These are phyloP conservation scores for Allium fistulosum DNA, from an alignment of 106 monocot species.

Conservation along the genomic window DNA sequence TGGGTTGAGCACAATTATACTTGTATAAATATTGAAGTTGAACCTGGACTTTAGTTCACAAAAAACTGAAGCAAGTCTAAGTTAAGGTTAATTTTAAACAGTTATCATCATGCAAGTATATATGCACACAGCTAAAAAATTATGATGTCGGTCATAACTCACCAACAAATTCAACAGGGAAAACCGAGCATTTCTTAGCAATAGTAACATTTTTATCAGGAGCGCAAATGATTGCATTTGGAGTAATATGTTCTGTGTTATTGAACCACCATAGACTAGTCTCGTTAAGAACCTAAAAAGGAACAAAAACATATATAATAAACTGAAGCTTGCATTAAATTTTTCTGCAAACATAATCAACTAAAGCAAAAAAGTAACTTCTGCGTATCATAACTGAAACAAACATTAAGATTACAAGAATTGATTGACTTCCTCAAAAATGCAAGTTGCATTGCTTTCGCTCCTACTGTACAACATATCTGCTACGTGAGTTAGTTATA, in stretches of 20 bases:
- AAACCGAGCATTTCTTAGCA: conserved; percentile 93
- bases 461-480: too few relatives aligned
- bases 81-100: background rate
- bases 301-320: too few relatives aligned
- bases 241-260: conserved; percentile 67
- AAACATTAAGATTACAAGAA: too few relatives aligned
- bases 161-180: conserved; percentile 99
- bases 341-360: too few relatives aligned
- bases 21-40: background rate
- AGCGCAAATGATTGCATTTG: conserved; percentile 81
- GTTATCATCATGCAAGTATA: background rate
- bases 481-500: too few relatives aligned
- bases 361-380: too few relatives aligned
- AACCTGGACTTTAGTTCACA: background rate
- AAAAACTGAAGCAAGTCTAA: background rate
- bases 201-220: conserved; percentile 97
- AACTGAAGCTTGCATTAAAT: too few relatives aligned
- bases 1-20: too few relatives aligned
- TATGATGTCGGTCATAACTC: conserved; percentile 9
- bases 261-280: conserved; percentile 95
- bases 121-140: background rate
- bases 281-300: conserved; percentile 85
- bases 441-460: too few relatives aligned
- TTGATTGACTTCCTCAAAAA: too few relatives aligned
- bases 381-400: too few relatives aligned